phyloP scores from a whole-genome alignment of 768 basidiomycete genomes.

The Kondoa malvinella region DNA sequence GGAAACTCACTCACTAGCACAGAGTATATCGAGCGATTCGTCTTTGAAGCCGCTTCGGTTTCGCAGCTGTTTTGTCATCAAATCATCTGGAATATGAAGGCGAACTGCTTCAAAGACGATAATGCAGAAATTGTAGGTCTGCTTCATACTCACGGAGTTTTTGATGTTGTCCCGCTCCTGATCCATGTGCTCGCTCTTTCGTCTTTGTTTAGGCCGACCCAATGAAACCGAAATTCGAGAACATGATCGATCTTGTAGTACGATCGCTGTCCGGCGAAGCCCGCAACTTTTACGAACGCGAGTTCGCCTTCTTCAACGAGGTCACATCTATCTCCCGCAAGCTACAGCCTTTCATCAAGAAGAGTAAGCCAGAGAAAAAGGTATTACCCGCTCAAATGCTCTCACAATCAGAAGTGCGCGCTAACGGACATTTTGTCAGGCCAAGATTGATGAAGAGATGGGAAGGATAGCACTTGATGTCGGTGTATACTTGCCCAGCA shows the following conservation, averaged over 20 bases:
- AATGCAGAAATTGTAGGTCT: conserved; percentile 55
- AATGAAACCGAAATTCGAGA: conserved; percentile 88
- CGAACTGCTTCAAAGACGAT: conserved; percentile 89
- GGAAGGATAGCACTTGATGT: conserved; percentile 77
- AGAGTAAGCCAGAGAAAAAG: conserved; percentile 91
- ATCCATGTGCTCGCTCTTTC: neutral
- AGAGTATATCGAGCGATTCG: conserved; percentile 90
- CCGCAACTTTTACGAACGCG: conserved; percentile 73
- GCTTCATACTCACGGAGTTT: neutral
- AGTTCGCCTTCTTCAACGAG: conserved; percentile 87
- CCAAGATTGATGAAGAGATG: conserved; percentile 99
- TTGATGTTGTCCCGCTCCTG: neutral
- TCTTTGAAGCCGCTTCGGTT: conserved; percentile 91
- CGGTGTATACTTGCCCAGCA: conserved; percentile 94
- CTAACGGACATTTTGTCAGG: conserved; percentile 37
- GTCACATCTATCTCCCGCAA: conserved; percentile 98
- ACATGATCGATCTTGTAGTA: conserved; percentile 63
- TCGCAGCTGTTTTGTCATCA: conserved; percentile 97
- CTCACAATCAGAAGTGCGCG: neutral
- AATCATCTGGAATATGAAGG: conserved; percentile 99
- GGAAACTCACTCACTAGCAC: neutral
- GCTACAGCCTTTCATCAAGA: conserved; percentile 88
- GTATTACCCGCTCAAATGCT: conserved; percentile 32
- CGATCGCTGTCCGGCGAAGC: conserved; percentile 74
- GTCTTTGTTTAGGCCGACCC: conserved; percentile 56